Evolutionary conservation across 495 filamentous ascomycete species (phyloP).

Genomic region (Elasticomyces elasticus): DNA sequence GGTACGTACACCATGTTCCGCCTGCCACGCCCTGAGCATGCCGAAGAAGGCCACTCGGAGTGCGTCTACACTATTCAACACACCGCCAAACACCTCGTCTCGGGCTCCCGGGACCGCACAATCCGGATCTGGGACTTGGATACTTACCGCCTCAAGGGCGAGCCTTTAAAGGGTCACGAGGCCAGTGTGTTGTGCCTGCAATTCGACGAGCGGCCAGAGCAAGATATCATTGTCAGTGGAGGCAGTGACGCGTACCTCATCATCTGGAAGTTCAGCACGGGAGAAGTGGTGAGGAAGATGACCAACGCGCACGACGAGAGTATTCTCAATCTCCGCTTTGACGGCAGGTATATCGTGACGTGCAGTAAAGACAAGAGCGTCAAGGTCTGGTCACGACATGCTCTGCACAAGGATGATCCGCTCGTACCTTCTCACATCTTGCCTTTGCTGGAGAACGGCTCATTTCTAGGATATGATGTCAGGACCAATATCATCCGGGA

Average conservation of each 20-base stretch:
- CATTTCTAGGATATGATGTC: neutral
- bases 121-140: constrained; percentile 85
- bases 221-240: constrained; percentile 87
- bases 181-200: constrained; percentile 92
- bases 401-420: constrained; percentile 52
- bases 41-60: constrained; percentile 76
- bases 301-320: constrained; percentile 72
- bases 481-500: constrained; percentile 28
- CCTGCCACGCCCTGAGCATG: constrained; percentile 70
- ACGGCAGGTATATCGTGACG: constrained; percentile 81
- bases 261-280: constrained; percentile 88
- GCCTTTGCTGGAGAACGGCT: constrained; percentile 37
- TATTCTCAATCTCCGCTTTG: constrained; percentile 90
- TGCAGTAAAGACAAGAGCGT: constrained; percentile 96
- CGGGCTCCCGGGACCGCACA: constrained; percentile 80
- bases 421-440: constrained; percentile 42
- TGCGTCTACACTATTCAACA: constrained; percentile 95
- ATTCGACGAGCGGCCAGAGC: constrained; percentile 82
- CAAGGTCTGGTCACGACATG: constrained; percentile 81
- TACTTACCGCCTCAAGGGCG: constrained; percentile 60
- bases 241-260: constrained; percentile 86
- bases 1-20: constrained; percentile 78
- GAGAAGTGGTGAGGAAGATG: constrained; percentile 63
- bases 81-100: constrained; percentile 74
- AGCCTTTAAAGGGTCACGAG: constrained; percentile 62